Evolutionary conservation across 805 yeast species (phyloP).

Genomic region (Priceomyces haplophilus): DNA sequence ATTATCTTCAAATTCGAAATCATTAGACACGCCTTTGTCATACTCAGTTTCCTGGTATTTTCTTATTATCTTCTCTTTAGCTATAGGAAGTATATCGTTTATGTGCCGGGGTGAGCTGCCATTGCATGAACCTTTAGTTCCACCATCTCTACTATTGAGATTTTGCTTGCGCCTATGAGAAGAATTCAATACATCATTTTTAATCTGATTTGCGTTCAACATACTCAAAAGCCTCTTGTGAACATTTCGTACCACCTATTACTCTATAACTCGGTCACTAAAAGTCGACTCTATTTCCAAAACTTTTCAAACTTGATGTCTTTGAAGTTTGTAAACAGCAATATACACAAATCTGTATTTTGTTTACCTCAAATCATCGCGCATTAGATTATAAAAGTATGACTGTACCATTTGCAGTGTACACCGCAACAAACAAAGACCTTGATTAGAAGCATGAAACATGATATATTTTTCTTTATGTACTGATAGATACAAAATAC

Average conservation of each 20-base stretch:
- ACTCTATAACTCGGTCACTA: too few species aligned
- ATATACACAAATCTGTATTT: not conserved
- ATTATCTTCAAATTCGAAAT: constrained; percentile 23
- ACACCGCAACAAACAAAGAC: not conserved
- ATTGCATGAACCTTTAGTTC: not conserved
- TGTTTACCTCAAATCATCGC: constrained; percentile 1
- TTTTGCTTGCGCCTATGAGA: not conserved
- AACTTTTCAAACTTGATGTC: not conserved
- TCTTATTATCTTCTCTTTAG: constrained; percentile 30
- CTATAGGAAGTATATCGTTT: constrained; percentile 1
- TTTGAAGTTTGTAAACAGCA: not conserved
- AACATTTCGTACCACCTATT: not conserved
- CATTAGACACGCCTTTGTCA: constrained; percentile 22
- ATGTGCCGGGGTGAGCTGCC: too few species aligned
- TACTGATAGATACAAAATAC: too few species aligned
- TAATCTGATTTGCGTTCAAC: not conserved
- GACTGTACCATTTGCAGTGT: not conserved
- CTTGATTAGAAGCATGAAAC: too few species aligned
- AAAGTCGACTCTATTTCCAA: not conserved
- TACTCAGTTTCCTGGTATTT: constrained; percentile 21
- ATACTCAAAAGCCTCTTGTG: not conserved
- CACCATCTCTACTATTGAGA: not conserved
- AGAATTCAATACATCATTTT: not conserved
- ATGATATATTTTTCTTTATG: too few species aligned
- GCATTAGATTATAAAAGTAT: too few species aligned